These are phyloP conservation scores for Globisporangium acanthophoron DNA, from an alignment of 352 stramenopile species.

Conservation along the genomic window DNA sequence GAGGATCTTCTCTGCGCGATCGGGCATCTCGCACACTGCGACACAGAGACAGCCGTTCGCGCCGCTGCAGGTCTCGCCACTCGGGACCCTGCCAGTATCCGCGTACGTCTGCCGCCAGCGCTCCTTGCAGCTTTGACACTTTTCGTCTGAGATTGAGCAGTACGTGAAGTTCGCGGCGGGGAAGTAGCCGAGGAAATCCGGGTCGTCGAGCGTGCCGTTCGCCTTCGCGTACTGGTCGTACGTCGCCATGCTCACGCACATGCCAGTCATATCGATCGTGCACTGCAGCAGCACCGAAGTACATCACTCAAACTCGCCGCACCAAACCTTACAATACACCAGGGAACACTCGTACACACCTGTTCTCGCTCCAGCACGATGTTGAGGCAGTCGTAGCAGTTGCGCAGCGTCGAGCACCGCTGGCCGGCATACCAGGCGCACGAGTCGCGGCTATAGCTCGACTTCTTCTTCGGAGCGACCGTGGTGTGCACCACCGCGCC, in stretches of 20 bases:
- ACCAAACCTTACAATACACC: not conserved
- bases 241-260: slow-evolving; percentile 9
- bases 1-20: slow-evolving; percentile 6
- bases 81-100: not conserved
- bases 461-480: slow-evolving; percentile 7
- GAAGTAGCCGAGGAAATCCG: slow-evolving; percentile 11
- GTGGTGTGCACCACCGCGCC: not conserved
- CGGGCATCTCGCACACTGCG: slow-evolving; percentile 13
- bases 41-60: slow-evolving; percentile 12
- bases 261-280: slow-evolving; percentile 8
- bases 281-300: not conserved
- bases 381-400: slow-evolving; percentile 18
- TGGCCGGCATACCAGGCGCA: slow-evolving; percentile 11
- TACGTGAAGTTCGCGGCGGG: slow-evolving; percentile 14
- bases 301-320: not conserved
- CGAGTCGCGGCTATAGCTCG: slow-evolving; percentile 7
- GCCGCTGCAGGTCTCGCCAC: slow-evolving; percentile 4
- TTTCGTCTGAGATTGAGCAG: slow-evolving; percentile 12
- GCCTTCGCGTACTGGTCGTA: slow-evolving; percentile 2
- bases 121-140: slow-evolving; percentile 6
- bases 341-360: not conserved
- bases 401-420: slow-evolving; percentile 12
- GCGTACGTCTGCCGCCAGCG: slow-evolving; percentile 7
- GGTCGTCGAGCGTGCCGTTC: not conserved
- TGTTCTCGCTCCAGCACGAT: slow-evolving; percentile 3